phyloP scores from a whole-genome alignment of 495 filamentous ascomycete species.

The Talaromyces adpressus region DNA sequence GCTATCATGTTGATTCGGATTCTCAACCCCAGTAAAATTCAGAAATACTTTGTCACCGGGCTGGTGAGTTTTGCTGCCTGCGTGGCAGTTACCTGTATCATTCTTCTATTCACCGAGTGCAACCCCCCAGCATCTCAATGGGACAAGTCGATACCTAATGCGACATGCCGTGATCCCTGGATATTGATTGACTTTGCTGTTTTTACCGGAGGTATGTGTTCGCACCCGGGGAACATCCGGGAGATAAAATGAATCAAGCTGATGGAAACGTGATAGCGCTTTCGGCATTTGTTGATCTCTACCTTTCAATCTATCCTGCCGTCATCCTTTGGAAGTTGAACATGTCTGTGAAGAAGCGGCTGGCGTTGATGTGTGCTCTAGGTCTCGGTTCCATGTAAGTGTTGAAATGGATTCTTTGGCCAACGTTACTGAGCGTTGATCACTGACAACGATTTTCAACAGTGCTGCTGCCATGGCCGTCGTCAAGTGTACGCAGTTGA shows the following conservation, averaged over 20 bases:
- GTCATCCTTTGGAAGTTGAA: constrained; percentile 26
- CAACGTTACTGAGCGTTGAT: not conserved
- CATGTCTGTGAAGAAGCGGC: constrained; percentile 32
- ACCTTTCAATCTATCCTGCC: constrained; percentile 27
- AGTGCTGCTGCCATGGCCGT: constrained; percentile 30
- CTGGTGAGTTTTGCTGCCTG: constrained; percentile 11
- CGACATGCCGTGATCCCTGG: constrained; percentile 21
- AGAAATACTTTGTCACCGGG: constrained; percentile 18
- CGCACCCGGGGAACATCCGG: not conserved
- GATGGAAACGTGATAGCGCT: constrained; percentile 14
- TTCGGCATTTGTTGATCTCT: constrained; percentile 30
- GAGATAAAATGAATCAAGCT: not conserved
- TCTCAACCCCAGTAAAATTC: constrained; percentile 15
- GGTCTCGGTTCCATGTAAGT: constrained; percentile 31
- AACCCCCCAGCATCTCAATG: constrained; percentile 21
- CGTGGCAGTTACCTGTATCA: constrained; percentile 18
- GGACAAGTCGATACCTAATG: constrained; percentile 16
- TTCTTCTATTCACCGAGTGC: constrained; percentile 24
- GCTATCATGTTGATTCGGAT: constrained; percentile 21
- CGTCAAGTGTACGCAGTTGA: constrained; percentile 28
- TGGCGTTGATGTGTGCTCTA: constrained; percentile 27
- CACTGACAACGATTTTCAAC: not conserved
- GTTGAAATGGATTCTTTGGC: not conserved
- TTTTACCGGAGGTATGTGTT: constrained; percentile 27
- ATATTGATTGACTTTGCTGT: constrained; percentile 32